These are phyloP conservation scores for Streptanthus diversifolius DNA, from an alignment of 345 rosid genomes.

Conservation along the genomic window DNA sequence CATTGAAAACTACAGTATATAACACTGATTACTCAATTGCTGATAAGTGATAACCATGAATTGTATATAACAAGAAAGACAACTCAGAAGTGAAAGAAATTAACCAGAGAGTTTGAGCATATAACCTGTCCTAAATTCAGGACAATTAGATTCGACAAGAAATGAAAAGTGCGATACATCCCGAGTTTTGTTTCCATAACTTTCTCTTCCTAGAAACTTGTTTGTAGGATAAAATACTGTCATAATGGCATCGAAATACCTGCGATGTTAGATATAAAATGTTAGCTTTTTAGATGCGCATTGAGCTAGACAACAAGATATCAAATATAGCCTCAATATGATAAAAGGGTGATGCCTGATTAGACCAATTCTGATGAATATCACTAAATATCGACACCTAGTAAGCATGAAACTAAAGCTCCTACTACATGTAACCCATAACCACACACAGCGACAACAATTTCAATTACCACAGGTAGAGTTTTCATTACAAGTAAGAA, in stretches of 20 bases:
- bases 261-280: not conserved
- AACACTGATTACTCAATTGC: not conserved
- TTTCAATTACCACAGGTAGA: not conserved
- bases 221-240: constrained; percentile 1
- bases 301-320: not conserved
- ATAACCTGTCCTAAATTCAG: not conserved
- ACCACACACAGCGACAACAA: not conserved
- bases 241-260: constrained; percentile 37
- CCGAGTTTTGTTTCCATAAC: not conserved
- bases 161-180: not conserved
- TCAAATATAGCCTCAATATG: not conserved
- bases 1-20: not conserved
- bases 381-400: not conserved
- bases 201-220: not conserved
- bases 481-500: not conserved
- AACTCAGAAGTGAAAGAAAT: not conserved
- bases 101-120: not conserved
- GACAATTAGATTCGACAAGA: not conserved
- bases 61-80: not conserved
- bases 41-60: not conserved
- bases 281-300: not conserved
- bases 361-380: not conserved
- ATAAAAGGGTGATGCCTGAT: not conserved
- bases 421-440: not conserved
- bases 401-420: not conserved